phyloP scores from a whole-genome alignment of 1,284 basidiomycete species.

The Cryptococcus hybrid region DNA sequence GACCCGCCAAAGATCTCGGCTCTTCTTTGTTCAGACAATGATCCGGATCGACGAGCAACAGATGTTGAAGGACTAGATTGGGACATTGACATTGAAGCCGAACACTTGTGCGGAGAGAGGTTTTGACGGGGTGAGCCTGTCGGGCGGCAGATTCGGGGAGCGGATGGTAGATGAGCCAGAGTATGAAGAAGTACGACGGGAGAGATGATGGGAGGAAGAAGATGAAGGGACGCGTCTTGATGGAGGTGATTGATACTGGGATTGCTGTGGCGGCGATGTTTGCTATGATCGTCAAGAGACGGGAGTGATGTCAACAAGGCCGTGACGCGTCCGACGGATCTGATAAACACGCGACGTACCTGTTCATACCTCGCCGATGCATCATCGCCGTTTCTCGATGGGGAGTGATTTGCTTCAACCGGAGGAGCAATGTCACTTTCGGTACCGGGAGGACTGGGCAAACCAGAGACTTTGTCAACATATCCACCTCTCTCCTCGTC shows the following conservation, averaged over 20 bases:
- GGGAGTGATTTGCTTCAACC: not conserved
- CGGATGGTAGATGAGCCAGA: constrained; percentile 4
- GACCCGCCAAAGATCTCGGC: not conserved
- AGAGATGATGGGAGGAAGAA: not conserved
- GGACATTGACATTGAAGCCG: constrained; percentile 11
- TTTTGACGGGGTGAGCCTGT: not conserved
- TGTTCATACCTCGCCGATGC: not conserved
- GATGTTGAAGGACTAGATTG: constrained; percentile 16
- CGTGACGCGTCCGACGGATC: not conserved
- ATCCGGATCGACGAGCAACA: not conserved
- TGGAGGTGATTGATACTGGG: too few species aligned
- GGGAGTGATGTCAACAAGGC: not conserved
- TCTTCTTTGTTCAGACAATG: not conserved
- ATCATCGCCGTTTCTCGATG: too few species aligned
- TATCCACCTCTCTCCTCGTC: constrained; percentile 2
- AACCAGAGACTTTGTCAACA: constrained; percentile 22
- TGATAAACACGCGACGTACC: not conserved
- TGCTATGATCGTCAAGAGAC: not conserved
- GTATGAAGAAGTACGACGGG: constrained; percentile 10
- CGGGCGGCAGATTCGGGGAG: constrained; percentile 5
- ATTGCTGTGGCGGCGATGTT: too few species aligned
- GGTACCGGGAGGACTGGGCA: constrained; percentile 34
- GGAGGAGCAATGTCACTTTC: constrained; percentile 24
- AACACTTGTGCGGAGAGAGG: too few species aligned
- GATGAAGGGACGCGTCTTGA: not conserved